Evolutionary conservation across 768 basidiomycete species (phyloP), one percentile per base, ranked within the genome.

Genomic region (Leccinum variicolor): DNA sequence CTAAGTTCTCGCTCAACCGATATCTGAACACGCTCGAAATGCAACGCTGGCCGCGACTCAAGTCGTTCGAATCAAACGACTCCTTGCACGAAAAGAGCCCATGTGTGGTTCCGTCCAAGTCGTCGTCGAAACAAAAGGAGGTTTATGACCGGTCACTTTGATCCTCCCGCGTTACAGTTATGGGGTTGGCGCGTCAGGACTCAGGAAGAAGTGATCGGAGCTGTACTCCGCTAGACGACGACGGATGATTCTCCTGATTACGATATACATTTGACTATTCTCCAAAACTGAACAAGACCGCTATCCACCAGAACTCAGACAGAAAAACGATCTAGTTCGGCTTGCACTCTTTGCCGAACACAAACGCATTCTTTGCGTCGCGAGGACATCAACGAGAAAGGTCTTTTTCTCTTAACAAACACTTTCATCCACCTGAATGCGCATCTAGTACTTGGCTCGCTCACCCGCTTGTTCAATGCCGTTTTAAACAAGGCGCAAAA

Each of bases 21-120:
- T 98, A 98, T 76, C 85, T 98, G 43, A 89, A 90, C 58, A 87
- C 87, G 1, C 81, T 95, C 77, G 8, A 84, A 80, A 31, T 65
- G 75, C 15, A 63, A 69, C 49, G 55, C 61, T 3, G 62, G 64
- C 15, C 64, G 7, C n/a, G n/a, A n/a, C n/a, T n/a, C n/a, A n/a
- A n/a, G n/a, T n/a, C n/a, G n/a, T n/a, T n/a, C 70, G 89, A 81
- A 65, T 73, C 81, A 39, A 73, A 74, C 1, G 80, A 84, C 53
- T 94, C 94, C 69, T 79, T 87, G 6, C 77, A 94, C 25, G 89
- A 88, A 64, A 73, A 79, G 2, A 79, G 87, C 64, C 90, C 90
- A 3, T 79, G 83, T 34, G 78, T 85, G 8, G 73, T 94, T 7
- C 90, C 92, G 15, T 94, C 93, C 74, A 84, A 84, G 58, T 86